Evolutionary conservation across 805 yeast species (phyloP).

Genomic region (Starmerella floricola): DNA sequence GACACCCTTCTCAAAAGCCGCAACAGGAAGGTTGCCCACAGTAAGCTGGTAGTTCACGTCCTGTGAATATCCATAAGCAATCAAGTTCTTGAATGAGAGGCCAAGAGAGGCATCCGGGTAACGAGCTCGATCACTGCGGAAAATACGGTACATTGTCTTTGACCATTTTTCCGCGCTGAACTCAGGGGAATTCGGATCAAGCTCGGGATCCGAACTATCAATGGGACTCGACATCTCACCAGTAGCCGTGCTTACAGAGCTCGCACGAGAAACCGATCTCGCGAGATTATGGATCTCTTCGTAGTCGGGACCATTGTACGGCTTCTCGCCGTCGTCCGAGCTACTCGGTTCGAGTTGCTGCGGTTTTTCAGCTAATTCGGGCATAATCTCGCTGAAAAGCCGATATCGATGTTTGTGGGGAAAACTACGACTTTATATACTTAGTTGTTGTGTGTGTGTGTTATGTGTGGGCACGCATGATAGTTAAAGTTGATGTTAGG

Average conservation of each 20-base stretch:
- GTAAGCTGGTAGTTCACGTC: slow-evolving; percentile 55
- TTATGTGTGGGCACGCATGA: too few species aligned
- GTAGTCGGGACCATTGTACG: slow-evolving; percentile 13
- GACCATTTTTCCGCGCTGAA: slow-evolving; percentile 56
- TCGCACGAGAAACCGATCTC: slow-evolving; percentile 7
- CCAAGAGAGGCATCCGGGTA: slow-evolving; percentile 51
- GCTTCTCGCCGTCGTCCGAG: neutral
- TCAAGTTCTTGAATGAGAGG: slow-evolving; percentile 44
- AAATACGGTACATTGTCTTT: slow-evolving; percentile 42
- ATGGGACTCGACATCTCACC: neutral
- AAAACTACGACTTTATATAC: too few species aligned
- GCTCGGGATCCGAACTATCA: slow-evolving; percentile 31
- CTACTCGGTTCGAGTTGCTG: neutral
- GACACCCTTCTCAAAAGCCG: slow-evolving; percentile 23
- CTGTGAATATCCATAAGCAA: slow-evolving; percentile 54
- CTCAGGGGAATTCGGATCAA: slow-evolving; percentile 47
- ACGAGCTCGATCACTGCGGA: slow-evolving; percentile 46
- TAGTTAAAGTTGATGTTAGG: too few species aligned
- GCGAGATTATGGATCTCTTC: slow-evolving; percentile 10
- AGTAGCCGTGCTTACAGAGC: neutral
- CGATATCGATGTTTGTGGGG: too few species aligned
- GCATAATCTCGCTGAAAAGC: neutral
- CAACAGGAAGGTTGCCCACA: slow-evolving; percentile 34
- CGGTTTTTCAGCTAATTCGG: neutral
- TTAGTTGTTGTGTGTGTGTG: too few species aligned